phyloP scores from a whole-genome alignment of 768 basidiomycete species.

The Russula olivacea region DNA sequence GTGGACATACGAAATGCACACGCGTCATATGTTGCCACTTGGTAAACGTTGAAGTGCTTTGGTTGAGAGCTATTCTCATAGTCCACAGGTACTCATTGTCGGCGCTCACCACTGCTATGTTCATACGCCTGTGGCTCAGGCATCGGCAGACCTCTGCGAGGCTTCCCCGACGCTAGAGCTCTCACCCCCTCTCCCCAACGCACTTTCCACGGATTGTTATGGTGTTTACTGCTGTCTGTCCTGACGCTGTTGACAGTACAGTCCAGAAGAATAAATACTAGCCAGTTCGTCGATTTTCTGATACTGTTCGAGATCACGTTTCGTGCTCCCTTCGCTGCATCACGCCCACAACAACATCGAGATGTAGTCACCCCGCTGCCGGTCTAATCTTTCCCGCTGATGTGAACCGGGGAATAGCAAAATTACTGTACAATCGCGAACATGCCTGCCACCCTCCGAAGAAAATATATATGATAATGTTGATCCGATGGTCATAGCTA shows the following conservation, averaged over 20 bases:
- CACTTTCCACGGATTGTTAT: neutral
- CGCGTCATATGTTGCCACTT: slow-evolving; percentile 90
- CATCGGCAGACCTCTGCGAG: slow-evolving; percentile 45
- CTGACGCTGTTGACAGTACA: neutral
- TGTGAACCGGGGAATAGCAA: neutral
- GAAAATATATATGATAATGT: neutral
- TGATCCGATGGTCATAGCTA: neutral
- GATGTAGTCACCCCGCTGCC: neutral
- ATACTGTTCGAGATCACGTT: neutral
- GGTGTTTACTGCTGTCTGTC: neutral
- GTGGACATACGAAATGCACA: slow-evolving; percentile 93
- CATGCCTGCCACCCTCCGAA: neutral
- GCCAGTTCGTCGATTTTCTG: neutral
- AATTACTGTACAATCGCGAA: neutral
- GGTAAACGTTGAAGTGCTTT: slow-evolving; percentile 44
- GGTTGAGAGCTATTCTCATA: neutral
- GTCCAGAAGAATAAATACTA: neutral
- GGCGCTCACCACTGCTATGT: slow-evolving; percentile 79
- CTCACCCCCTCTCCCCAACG: neutral
- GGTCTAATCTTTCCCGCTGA: neutral
- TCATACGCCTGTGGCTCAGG: slow-evolving; percentile 57
- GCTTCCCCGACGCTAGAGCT: slow-evolving; percentile 47
- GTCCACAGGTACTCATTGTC: slow-evolving; percentile 79
- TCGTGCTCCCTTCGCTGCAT: neutral
- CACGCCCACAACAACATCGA: neutral